A percentile compares a stretch with the other conserved stretches of the same genome.
These are phyloP conservation scores for Hanseniaspora thailandica DNA, from an alignment of 805 yeast genomes.

Conservation along the genomic window DNA sequence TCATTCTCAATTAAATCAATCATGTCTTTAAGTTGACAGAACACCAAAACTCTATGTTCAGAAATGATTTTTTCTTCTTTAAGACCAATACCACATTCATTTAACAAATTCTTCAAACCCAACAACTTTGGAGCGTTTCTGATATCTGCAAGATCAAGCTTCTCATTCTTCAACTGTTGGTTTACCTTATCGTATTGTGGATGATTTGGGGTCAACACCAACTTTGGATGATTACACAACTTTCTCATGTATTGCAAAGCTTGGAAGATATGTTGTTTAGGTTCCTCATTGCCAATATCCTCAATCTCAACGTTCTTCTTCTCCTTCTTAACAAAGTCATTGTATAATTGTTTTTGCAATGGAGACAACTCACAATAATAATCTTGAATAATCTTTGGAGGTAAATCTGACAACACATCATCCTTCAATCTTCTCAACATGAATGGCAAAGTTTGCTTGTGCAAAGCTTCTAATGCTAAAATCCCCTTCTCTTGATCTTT, in stretches of 20 bases:
- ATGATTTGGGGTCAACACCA: conserved; percentile 70
- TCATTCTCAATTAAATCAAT: conserved; percentile 91
- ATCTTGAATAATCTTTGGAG: conserved; percentile 97
- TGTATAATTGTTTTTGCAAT: conserved; percentile 74
- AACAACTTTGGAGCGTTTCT: conserved; percentile 81
- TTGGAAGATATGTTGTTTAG: conserved; percentile 89
- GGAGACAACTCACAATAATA: conserved; percentile 93
- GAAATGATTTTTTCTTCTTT: conserved; percentile 53
- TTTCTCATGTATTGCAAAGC: conserved; percentile 96
- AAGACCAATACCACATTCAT: conserved; percentile 78
- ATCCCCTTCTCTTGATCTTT: conserved; percentile 97
- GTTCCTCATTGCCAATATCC: conserved; percentile 29
- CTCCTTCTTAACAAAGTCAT: conserved; percentile 80
- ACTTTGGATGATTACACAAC: conserved; percentile 89
- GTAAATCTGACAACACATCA: conserved; percentile 88
- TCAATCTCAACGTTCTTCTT: conserved; percentile 59
- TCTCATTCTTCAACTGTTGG: conserved; percentile 44
- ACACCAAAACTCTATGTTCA: conserved; percentile 88
- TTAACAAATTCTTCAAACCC: conserved; percentile 66
- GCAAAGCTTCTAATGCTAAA: conserved; percentile 85
- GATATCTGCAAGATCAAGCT: conserved; percentile 54
- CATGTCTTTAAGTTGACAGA: conserved; percentile 97
- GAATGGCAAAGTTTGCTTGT: conserved; percentile 92
- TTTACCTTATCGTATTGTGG: conserved; percentile 69
- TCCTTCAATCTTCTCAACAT: conserved; percentile 92